Percentiles rank a stretch among this genome's conserved stretches.
phyloP scores from a whole-genome alignment of 1,284 basidiomycete species.

The Schizophyllum amplum region DNA sequence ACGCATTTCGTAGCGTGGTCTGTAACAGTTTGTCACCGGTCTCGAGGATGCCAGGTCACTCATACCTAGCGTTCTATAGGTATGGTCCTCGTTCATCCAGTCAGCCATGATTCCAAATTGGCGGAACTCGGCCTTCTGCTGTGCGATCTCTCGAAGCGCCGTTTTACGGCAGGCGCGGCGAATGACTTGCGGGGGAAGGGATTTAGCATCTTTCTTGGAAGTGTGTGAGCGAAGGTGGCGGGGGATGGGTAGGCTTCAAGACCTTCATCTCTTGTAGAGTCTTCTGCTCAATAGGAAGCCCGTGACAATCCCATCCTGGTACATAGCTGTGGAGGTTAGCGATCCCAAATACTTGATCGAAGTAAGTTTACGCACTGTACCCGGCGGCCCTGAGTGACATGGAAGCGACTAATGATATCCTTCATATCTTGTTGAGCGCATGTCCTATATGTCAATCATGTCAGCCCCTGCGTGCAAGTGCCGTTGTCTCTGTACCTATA shows the following conservation, averaged over 20 bases:
- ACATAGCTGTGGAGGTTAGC: slow-evolving; percentile 54
- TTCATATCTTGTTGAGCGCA: slow-evolving; percentile 97
- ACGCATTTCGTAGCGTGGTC: slow-evolving; percentile 84
- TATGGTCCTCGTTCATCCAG: slow-evolving; percentile 63
- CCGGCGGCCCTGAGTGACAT: slow-evolving; percentile 69
- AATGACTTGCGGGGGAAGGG: slow-evolving; percentile 55
- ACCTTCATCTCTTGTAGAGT: slow-evolving; percentile 50
- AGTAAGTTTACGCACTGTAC: slow-evolving; percentile 61
- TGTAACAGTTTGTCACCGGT: slow-evolving; percentile 35
- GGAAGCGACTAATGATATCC: slow-evolving; percentile 91
- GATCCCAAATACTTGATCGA: not conserved
- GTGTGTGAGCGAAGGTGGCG: slow-evolving; percentile 4
- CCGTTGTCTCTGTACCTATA: slow-evolving; percentile 57
- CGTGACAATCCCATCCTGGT: slow-evolving; percentile 99
- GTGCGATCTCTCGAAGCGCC: slow-evolving; percentile 69
- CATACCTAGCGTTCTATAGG: slow-evolving; percentile 82
- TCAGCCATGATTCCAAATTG: slow-evolving; percentile 91
- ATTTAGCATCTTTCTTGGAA: slow-evolving; percentile 39
- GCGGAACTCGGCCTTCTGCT: slow-evolving; percentile 78
- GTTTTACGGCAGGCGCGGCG: slow-evolving; percentile 67
- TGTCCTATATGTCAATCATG: slow-evolving; percentile 57
- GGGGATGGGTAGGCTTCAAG: slow-evolving; percentile 44
- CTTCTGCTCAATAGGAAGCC: slow-evolving; percentile 94
- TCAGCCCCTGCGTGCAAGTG: not conserved
- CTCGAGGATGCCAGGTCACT: not conserved